Base-by-base conservation (phyloP, 768 basidiomycete species). In the Termitomyces sp. region DNA sequence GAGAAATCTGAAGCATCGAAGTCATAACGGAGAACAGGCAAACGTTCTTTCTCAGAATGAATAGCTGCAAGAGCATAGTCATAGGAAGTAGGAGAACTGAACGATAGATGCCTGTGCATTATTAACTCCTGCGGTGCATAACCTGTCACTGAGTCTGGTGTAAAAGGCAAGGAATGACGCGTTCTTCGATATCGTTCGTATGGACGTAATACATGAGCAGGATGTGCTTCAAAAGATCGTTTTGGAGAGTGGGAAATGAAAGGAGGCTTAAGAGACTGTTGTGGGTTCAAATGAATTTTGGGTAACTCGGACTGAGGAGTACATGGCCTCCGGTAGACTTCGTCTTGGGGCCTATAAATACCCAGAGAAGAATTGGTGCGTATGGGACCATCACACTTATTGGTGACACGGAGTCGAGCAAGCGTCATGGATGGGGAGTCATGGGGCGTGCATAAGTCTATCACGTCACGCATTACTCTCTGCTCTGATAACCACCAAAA, bases 351-450 rank as follows among this genome's bases (percentile, higher is more conserved):
- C 34, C 42, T 47, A 52, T 34, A 57, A 16, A 47, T 16, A 30
- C 42, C 33, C n/a, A 44, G 50, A 39, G 55, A 42, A 44, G 62
- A 54, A 54, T 42, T 36, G 6, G 52, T 59, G 49, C 56, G 55
- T 16, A 55, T 63, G 54, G 41, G 50, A 48, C 45, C 51, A 31
- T 69, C 70, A 39, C 67, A 67, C 50, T 79, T 77, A 61, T 80
- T 75, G 49, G 66, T 69, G 50, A 81, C 70, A 45, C 72, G 73
- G 34, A 78, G 72, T 61, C 77, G 74, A 63, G 78, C 78, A 64
- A 84, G 60, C 56, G 78, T 73, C 63, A 74, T 58, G 48, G 74
- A 70, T 34, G 72, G 70, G 54, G 76, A 76, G 57, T 75, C 72
- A 31, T 61, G 72, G 37, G 55, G 30, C 37, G 22, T 50, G 47